Conservation (phyloP, 2,329 filamentous ascomycete genomes). For the Diaporthe citriasiana region DNA sequence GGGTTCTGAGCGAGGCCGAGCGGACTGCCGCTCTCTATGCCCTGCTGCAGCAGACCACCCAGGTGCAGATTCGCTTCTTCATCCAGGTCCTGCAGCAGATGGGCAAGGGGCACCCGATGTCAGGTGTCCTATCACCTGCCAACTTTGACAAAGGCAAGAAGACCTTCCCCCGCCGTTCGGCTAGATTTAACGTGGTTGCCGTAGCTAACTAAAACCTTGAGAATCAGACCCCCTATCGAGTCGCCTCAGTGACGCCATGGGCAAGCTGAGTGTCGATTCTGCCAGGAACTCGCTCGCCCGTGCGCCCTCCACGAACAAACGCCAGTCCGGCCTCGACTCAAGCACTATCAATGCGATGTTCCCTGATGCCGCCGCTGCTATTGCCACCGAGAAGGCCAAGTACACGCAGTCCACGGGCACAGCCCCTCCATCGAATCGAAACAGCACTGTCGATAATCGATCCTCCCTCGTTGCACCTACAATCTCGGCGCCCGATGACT, state of each 20-base stretch:
- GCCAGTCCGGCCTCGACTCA: slow-evolving; percentile 93
- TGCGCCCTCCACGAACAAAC: slow-evolving; percentile 84
- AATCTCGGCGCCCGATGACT: slow-evolving; percentile 78
- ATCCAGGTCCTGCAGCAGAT: slow-evolving; percentile 99
- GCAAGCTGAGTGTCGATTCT: slow-evolving; percentile 89
- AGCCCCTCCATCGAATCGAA: slow-evolving; percentile 90
- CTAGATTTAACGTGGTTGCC: neutral
- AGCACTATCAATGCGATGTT: slow-evolving; percentile 99
- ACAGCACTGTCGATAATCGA: slow-evolving; percentile 86
- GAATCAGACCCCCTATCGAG: slow-evolving; percentile 93
- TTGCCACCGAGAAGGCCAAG: slow-evolving; percentile 97
- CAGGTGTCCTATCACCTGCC: slow-evolving; percentile 91
- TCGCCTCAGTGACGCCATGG: slow-evolving; percentile 96
- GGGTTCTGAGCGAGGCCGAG: slow-evolving; percentile 96
- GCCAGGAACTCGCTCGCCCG: slow-evolving; percentile 89
- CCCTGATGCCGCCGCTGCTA: slow-evolving; percentile 97
- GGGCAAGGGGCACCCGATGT: slow-evolving; percentile 98
- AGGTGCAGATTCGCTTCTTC: slow-evolving; percentile 99
- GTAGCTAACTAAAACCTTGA: slow-evolving; percentile 43
- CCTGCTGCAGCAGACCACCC: slow-evolving; percentile 96
- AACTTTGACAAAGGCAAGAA: slow-evolving; percentile 93
- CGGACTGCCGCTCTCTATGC: slow-evolving; percentile 96
- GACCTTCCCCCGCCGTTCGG: no score
- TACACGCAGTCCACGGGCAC: slow-evolving; percentile 96
- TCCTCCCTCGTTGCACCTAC: slow-evolving; percentile 81